Base-by-base conservation (phyloP, 2,329 filamentous ascomycete species). In the Dendryphion nanum region DNA sequence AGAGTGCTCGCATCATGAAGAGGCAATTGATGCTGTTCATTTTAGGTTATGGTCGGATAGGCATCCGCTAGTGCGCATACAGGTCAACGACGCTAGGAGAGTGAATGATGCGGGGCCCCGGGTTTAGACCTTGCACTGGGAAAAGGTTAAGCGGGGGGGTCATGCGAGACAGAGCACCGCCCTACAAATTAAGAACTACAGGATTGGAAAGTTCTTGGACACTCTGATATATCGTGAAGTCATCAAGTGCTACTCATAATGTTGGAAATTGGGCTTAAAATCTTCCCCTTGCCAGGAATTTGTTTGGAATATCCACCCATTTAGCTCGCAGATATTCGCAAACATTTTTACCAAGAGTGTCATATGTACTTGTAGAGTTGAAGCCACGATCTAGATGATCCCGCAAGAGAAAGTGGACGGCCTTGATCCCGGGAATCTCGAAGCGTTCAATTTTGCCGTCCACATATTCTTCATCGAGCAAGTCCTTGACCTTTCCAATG, bases 341-440 rank as follows among this genome's bases (percentile, higher is more conserved):
- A 20, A 66, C 56, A 17, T 69, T 69, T 59, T 73, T 74, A 0
- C 69, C 71, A 3, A 74, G 53, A 1, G 63, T 66, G 44, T 73
- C 71, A 21, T 71, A 69, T 1, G 61, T 57, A 36, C 57, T 59
- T 6, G 63, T 67, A 0, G 63, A 61, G 21, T 66, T 64, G 46
- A 67, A 68, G 0, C 68, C 68, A 0, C 69, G 57, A 37, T 71
- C 69, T 3, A 73, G 48, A 40, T 73, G 70, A 46, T 74, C 69
- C 35, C 70, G 59, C 16, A 74, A 46, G 18, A 72, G 48, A 40
- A 69, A 68, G 38, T 69, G 67, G 19, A 69, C 64, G 7, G 64
- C 64, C 24, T 26, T 35, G 32, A 66, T 58, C 5, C 54, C 50
- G 14, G 55, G 57, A 33, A 66, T 51, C 44, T 67, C 63, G 33